phyloP scores from a whole-genome alignment of 2,329 filamentous ascomycete species.

The Pyrenochaeta sp. region DNA sequence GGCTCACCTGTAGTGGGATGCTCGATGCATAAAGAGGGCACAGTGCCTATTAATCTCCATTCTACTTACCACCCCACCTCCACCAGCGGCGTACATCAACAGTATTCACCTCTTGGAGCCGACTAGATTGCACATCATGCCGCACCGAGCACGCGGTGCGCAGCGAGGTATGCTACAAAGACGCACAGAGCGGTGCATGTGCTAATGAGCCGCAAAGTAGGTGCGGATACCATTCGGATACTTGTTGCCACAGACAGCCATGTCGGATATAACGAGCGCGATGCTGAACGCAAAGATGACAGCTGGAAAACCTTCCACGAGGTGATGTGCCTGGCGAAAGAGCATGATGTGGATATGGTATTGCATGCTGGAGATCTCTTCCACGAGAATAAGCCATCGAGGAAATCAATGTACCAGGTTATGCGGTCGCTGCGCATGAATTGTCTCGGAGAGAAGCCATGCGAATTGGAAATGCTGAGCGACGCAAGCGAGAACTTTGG shows the following conservation, averaged over 20 bases:
- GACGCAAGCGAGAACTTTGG: constrained; percentile 92
- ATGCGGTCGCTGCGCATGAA: constrained; percentile 94
- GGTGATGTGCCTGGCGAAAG: constrained; percentile 86
- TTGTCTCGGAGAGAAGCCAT: constrained; percentile 93
- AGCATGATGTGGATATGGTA: constrained; percentile 96
- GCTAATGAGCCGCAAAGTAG: constrained; percentile 52
- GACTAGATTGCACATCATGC: constrained; percentile 26
- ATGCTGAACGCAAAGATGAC: constrained; percentile 93
- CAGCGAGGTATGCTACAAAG: constrained; percentile 37
- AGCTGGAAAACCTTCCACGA: constrained; percentile 98
- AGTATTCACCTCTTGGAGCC: not conserved
- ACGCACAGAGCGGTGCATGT: not conserved
- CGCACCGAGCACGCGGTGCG: constrained; percentile 33
- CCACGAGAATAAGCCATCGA: constrained; percentile 96
- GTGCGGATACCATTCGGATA: constrained; percentile 88
- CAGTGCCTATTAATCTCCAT: not conserved
- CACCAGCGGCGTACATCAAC: not conserved
- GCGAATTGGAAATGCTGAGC: constrained; percentile 91
- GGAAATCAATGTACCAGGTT: constrained; percentile 96
- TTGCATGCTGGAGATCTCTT: constrained; percentile 94
- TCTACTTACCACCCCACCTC: not conserved
- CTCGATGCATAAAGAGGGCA: not conserved
- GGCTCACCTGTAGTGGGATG: constrained; percentile 1
- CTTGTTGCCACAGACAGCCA: constrained; percentile 96
- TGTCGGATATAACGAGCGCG: constrained; percentile 94